These are phyloP conservation scores for Cryphonectria japonica DNA, from an alignment of 2,329 filamentous ascomycete species.

Conservation along the genomic window DNA sequence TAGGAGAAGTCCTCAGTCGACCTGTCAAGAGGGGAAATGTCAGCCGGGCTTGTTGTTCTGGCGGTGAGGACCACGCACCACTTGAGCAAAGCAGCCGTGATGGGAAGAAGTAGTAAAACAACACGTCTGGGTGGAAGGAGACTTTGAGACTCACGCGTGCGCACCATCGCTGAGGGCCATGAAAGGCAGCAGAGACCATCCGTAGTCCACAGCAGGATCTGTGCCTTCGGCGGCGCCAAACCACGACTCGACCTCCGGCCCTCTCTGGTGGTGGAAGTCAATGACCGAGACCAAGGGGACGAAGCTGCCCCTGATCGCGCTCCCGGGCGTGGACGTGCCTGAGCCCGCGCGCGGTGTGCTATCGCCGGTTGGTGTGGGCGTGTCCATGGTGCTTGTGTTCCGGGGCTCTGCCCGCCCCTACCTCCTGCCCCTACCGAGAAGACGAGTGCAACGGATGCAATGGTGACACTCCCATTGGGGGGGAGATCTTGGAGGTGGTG, in stretches of 20 bases:
- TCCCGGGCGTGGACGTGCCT: conserved; percentile 27
- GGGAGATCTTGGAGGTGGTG: not conserved
- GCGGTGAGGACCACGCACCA: not conserved
- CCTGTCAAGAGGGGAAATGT: conserved; percentile 46
- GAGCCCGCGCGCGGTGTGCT: conserved; percentile 20
- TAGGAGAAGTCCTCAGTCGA: conserved; percentile 97
- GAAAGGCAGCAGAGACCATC: conserved; percentile 91
- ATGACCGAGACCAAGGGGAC: conserved; percentile 77
- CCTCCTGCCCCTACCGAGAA: not conserved
- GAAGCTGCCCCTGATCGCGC: conserved; percentile 46
- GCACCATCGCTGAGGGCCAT: conserved; percentile 97
- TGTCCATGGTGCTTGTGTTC: conserved; percentile 24
- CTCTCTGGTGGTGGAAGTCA: conserved; percentile 82
- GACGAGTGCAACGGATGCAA: conserved; percentile 3
- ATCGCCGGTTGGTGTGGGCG: conserved; percentile 24
- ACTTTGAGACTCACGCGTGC: conserved; percentile 72
- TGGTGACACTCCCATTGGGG: conserved; percentile 19
- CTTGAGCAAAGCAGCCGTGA: not conserved
- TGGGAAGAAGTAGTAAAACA: not conserved
- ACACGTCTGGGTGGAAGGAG: not conserved
- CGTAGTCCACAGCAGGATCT: conserved; percentile 81
- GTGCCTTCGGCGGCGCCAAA: conserved; percentile 74
- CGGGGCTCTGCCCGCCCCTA: conserved; percentile 13
- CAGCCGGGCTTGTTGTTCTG: not conserved
- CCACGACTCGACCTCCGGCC: conserved; percentile 93